A percentile compares a stretch with the other conserved stretches of the same genome.
phyloP scores from a whole-genome alignment of 2,329 filamentous ascomycete species.

The Aspergillus ibericus region DNA sequence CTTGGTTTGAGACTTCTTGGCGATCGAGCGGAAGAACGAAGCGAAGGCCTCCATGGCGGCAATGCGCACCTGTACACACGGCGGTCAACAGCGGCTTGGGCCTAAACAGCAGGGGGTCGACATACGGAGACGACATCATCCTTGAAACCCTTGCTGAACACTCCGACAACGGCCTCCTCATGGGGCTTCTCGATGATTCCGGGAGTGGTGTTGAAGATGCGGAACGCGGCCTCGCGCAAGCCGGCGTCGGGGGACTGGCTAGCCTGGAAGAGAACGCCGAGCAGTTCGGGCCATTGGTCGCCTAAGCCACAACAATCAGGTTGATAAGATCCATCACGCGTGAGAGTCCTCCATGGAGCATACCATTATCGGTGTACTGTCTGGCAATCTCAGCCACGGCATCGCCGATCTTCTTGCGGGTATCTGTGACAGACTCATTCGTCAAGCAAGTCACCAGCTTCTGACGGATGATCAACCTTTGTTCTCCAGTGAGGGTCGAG shows the following conservation, averaged over 20 bases:
- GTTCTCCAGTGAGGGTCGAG: slow-evolving; percentile 70
- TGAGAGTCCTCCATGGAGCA: slow-evolving; percentile 33
- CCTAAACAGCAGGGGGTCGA: slow-evolving; percentile 10
- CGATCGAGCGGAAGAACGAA: slow-evolving; percentile 88
- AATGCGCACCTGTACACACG: slow-evolving; percentile 69
- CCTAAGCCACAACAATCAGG: slow-evolving; percentile 51
- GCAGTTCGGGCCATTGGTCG: slow-evolving; percentile 84
- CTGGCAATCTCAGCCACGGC: slow-evolving; percentile 94
- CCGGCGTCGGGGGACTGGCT: slow-evolving; percentile 82
- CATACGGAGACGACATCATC: slow-evolving; percentile 78
- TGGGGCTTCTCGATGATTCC: slow-evolving; percentile 96
- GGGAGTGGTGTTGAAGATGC: slow-evolving; percentile 92
- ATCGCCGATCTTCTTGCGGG: slow-evolving; percentile 94
- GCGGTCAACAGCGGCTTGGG: slow-evolving; percentile 9
- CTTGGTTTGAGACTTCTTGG: slow-evolving; percentile 83
- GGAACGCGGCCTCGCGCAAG: slow-evolving; percentile 88
- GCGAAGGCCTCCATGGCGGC: slow-evolving; percentile 96
- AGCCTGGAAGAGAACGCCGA: slow-evolving; percentile 81
- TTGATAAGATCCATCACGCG: not conserved
- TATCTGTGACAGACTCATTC: slow-evolving; percentile 68
- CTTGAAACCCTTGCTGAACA: slow-evolving; percentile 89
- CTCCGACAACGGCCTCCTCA: slow-evolving; percentile 81
- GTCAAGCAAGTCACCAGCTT: slow-evolving; percentile 79
- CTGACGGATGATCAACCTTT: slow-evolving; percentile 75
- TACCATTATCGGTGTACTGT: slow-evolving; percentile 91